Conservation (phyloP, 306 rosid genomes). For the Sindora glabra region DNA sequence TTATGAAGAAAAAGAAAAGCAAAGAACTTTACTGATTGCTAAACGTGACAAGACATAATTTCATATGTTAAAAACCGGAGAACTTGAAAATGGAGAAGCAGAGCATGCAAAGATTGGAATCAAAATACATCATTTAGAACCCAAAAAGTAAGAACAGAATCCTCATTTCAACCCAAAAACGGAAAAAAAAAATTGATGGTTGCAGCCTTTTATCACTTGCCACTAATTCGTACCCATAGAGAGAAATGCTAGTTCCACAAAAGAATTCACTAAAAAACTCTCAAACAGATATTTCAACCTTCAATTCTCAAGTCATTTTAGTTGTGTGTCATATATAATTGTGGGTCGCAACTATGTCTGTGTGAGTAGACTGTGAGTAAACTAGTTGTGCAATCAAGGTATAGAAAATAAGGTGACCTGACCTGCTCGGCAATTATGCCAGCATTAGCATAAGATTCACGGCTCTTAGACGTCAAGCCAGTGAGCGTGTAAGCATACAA, state of each 20-base stretch:
- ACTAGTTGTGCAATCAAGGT: not conserved
- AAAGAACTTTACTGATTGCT: slow-evolving; percentile 13
- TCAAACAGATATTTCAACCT: too few relatives aligned
- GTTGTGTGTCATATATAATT: too few relatives aligned
- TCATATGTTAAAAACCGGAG: not conserved
- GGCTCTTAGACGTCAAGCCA: slow-evolving; percentile 93
- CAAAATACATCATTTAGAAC: not conserved
- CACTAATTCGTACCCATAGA: too few relatives aligned
- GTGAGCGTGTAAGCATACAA: slow-evolving; percentile 96
- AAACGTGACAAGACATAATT: slow-evolving; percentile 38
- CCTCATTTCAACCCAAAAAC: too few relatives aligned
- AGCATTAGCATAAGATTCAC: slow-evolving; percentile 91
- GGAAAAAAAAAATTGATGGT: too few relatives aligned
- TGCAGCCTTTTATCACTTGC: too few relatives aligned
- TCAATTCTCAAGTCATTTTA: too few relatives aligned
- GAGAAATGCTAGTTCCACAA: too few relatives aligned
- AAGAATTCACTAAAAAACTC: too few relatives aligned
- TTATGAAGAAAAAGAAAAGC: slow-evolving; percentile 15
- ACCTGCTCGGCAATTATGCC: slow-evolving; percentile 97
- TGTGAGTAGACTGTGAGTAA: too few relatives aligned
- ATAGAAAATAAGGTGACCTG: not conserved
- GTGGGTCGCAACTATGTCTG: too few relatives aligned
- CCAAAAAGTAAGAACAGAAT: too few relatives aligned
- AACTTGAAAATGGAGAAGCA: slow-evolving; percentile 14
- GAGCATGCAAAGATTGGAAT: slow-evolving; percentile 18